Conservation (phyloP, 768 basidiomycete genomes). For the Sporobolomyces phaffii region DNA sequence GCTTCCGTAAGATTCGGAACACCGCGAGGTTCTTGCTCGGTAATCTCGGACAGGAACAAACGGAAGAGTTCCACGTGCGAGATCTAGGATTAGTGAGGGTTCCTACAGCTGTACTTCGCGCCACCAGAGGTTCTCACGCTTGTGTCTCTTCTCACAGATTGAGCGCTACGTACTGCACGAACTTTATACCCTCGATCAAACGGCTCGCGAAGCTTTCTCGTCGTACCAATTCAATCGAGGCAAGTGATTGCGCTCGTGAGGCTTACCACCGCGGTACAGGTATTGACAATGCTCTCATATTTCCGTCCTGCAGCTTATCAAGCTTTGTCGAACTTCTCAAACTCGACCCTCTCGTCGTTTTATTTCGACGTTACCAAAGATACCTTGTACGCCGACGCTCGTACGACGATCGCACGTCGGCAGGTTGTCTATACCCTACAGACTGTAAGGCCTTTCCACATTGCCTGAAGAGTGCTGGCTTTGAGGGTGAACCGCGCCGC, state of each 20-base stretch:
- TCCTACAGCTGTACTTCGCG: too few relatives aligned
- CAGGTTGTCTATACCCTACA: constrained; percentile 66
- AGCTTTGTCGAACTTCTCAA: constrained; percentile 68
- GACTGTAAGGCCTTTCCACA: too few relatives aligned
- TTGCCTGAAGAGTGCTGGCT: too few relatives aligned
- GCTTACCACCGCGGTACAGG: too few relatives aligned
- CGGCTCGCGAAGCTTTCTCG: constrained; percentile 63
- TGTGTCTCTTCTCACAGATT: too few relatives aligned
- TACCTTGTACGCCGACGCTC: constrained; percentile 66
- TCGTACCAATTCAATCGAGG: constrained; percentile 78
- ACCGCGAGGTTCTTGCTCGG: constrained; percentile 79
- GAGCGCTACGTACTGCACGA: constrained; percentile 85
- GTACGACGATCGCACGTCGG: constrained; percentile 55
- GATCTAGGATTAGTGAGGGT: constrained; percentile 61
- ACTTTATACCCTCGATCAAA: constrained; percentile 63
- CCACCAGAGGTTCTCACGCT: too few relatives aligned
- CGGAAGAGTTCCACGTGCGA: constrained; percentile 37
- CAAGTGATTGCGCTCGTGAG: constrained; percentile 43
- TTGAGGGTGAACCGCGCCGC: too few relatives aligned
- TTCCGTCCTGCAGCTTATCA: constrained; percentile 70
- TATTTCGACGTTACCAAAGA: constrained; percentile 93
- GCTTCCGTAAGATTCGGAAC: constrained; percentile 75
- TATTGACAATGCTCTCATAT: too few relatives aligned
- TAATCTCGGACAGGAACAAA: constrained; percentile 53
- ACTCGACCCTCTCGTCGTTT: constrained; percentile 75